Base-by-base conservation (phyloP, 805 yeast species). In the Maudiozyma bulderi region DNA sequence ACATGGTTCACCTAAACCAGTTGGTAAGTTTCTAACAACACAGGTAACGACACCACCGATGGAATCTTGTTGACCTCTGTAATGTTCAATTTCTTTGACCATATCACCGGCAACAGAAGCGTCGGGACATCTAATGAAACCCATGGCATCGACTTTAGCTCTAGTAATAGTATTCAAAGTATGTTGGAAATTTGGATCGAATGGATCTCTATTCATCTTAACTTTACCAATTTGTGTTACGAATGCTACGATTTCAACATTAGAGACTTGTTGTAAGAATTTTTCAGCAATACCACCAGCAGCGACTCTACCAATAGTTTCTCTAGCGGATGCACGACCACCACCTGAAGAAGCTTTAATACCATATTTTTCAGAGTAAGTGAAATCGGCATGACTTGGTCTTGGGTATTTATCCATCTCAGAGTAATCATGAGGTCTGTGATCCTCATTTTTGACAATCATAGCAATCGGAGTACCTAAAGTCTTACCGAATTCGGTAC, bases 201-300 rank as follows among this genome's bases (percentile, higher is more conserved):
- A 72, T 13, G 90, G 78, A 57, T 82, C 79, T 67, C 95, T 79
- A 68, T 84, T 75, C 78, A 93, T 84, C 57, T 83, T 71, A 45
- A 86, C 74, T 30, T 76, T 73, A 42, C 99, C 99, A 54, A 93
- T 95, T 52, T 86, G 84, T n/a, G 93, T 80, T 26, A 91, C 97
- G 69, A 93, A 93, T 0, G 97, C 99, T 44, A 93, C 96, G 60
- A 93, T 87, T 68, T 91, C 98, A 43, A 93, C 93, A 51, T 79
- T 77, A 63, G 84, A 81, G 48, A 86, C 84, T 58, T 84, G 81
- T 45, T 71, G 64, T 62, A 93, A 76, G 55, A 87, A 82, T 71
- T 90, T 91, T 69, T 93, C 99, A 45, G 99, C 99, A 68, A 93
- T 82, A 46, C 96, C 98, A 62, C 97, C 97, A 8, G 97, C 98